Percentiles rank a stretch among this genome's conserved stretches.
Evolutionary conservation across 148 eudicot genomes (phyloP).

Genomic region (Simmondsia chinensis): DNA sequence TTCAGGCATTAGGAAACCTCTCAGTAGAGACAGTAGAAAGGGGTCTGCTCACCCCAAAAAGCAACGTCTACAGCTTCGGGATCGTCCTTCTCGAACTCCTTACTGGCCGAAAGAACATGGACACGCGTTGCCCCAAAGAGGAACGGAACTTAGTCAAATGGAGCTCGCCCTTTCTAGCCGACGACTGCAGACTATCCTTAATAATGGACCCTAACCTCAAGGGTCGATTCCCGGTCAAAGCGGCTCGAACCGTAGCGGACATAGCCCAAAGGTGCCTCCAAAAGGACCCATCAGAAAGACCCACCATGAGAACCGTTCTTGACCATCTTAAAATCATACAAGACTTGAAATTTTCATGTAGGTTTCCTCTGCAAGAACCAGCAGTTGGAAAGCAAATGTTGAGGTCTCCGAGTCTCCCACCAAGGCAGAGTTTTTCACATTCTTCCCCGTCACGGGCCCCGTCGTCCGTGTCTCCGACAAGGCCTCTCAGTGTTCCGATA

Average conservation of each 20-base stretch:
- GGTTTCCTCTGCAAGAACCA: conserved; percentile 86
- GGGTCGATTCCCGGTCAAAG: conserved; percentile 74
- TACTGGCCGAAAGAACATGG: conserved; percentile 80
- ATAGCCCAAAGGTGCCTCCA: conserved; percentile 83
- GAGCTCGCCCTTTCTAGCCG: conserved; percentile 80
- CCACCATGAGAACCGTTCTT: conserved; percentile 75
- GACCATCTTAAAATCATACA: conserved; percentile 64
- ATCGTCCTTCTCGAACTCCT: conserved; percentile 83
- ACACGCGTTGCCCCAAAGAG: conserved; percentile 58
- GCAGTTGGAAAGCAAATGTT: conserved; percentile 56
- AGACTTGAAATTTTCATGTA: conserved; percentile 62
- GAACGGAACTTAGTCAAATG: conserved; percentile 86
- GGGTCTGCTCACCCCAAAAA: conserved; percentile 85
- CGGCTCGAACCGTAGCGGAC: conserved; percentile 74
- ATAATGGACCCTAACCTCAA: conserved; percentile 90
- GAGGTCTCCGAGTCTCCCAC: conserved; percentile 64
- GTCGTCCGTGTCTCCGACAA: conserved; percentile 28
- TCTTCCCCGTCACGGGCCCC: conserved; percentile 35
- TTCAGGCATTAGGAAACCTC: conserved; percentile 71
- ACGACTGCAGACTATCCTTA: conserved; percentile 65
- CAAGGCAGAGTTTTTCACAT: conserved; percentile 39
- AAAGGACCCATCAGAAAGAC: conserved; percentile 86
- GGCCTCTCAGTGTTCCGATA: conserved; percentile 22
- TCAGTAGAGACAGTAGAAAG: conserved; percentile 75
- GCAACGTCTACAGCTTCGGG: conserved; percentile 89